Percentiles rank a stretch among this genome's conserved stretches.
Conservation (phyloP, 139 green algal species). For the Ettlia oleoabundans region DNA sequence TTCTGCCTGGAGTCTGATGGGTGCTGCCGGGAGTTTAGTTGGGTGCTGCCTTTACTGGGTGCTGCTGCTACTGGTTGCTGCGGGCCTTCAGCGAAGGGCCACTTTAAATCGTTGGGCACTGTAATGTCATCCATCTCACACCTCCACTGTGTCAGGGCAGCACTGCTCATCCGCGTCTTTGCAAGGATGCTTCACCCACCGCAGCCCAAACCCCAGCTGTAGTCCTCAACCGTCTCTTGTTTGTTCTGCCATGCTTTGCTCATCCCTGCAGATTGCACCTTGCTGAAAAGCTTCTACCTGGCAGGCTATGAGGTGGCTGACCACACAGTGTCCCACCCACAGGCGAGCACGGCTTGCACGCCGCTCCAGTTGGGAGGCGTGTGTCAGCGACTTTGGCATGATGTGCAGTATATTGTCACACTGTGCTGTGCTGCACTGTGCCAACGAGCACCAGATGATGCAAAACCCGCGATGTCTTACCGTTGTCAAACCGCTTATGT, state of each 20-base stretch:
- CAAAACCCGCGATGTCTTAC: not conserved
- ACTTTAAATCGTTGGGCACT: no score
- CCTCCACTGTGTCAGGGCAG: no score
- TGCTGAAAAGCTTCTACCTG: not conserved
- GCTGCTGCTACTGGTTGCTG: no score
- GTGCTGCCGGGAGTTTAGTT: no score
- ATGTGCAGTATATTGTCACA: not conserved
- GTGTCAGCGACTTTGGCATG: not conserved
- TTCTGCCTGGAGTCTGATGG: no score
- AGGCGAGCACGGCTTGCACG: not conserved
- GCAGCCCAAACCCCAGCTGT: not conserved
- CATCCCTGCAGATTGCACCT: not conserved
- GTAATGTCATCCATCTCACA: no score
- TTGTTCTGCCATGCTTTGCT: not conserved
- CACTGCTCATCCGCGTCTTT: no score
- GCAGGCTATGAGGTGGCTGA: not conserved
- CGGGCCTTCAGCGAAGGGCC: no score
- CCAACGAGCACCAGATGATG: not conserved
- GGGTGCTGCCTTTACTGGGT: no score
- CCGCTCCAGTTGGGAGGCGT: not conserved
- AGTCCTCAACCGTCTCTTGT: no score
- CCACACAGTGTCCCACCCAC: not conserved
- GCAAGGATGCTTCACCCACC: not conserved
- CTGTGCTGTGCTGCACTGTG: no score
- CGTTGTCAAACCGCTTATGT: not conserved